Percentiles rank a stretch among this genome's conserved stretches.
Evolutionary conservation across 73 alveolate genomes (phyloP).

Genomic region (Paramecium sexaurelia): DNA sequence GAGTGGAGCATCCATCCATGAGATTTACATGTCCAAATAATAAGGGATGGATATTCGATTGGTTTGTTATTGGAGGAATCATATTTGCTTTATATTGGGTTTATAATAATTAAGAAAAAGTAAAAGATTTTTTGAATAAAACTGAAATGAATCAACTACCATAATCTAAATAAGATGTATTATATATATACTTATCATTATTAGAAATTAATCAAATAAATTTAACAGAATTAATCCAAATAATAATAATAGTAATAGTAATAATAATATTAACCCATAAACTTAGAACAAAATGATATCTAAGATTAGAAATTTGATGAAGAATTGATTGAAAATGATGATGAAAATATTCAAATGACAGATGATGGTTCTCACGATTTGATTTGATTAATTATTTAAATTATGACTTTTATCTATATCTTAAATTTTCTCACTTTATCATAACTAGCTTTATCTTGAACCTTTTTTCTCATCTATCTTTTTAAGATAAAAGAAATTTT

Average conservation of each 20-base stretch:
- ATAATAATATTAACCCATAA: background rate
- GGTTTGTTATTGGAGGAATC: background rate
- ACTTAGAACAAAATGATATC: background rate
- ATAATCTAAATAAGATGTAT: background rate
- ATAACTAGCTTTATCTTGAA: background rate
- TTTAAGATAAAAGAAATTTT: no score
- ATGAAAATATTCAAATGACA: background rate
- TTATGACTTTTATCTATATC: background rate
- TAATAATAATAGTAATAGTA: background rate
- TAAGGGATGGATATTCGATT: conserved; percentile 14
- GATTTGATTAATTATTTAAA: background rate
- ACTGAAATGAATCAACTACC: background rate
- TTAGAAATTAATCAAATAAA: conserved; percentile 1
- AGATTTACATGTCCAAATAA: conserved; percentile 71
- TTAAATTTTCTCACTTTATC: background rate
- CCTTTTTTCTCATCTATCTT: no score
- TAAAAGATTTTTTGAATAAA: background rate
- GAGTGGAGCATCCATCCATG: conserved; percentile 78
- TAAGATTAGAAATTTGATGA: conserved; percentile 25
- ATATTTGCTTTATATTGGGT: background rate
- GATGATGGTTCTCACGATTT: conserved; percentile 13
- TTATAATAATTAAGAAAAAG: background rate
- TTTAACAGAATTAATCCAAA: background rate
- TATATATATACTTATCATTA: background rate
- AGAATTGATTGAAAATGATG: background rate